Percentiles rank a stretch among this genome's conserved stretches.
Evolutionary conservation across 495 filamentous ascomycete species (phyloP).

Genomic region (Tuber calosporum): DNA sequence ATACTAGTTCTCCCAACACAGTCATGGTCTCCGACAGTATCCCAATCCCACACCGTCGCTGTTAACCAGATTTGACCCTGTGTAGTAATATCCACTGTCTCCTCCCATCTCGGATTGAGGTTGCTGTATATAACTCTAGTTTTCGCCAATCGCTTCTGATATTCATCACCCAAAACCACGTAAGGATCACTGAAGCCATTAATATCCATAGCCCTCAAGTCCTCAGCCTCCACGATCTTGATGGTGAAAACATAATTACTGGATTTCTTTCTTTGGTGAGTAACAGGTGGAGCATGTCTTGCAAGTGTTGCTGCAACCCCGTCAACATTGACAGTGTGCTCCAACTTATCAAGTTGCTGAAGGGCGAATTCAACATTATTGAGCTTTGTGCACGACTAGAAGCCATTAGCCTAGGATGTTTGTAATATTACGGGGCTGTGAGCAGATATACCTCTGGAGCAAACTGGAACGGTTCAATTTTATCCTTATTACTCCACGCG

Average conservation of each 20-base stretch:
- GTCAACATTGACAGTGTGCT: conserved; percentile 87
- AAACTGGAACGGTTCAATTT: conserved; percentile 96
- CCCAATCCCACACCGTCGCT: conserved; percentile 97
- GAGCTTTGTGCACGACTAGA: conserved; percentile 87
- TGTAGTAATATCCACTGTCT: conserved; percentile 91
- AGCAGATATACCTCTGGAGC: conserved; percentile 68
- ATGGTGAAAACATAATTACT: conserved; percentile 95
- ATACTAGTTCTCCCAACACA: conserved; percentile 90
- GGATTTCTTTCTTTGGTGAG: conserved; percentile 41
- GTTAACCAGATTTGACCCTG: conserved; percentile 87
- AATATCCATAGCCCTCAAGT: conserved; percentile 93
- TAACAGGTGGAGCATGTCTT: conserved; percentile 51
- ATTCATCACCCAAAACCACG: conserved; percentile 93
- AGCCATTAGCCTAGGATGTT: conserved; percentile 24
- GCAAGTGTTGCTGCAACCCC: conserved; percentile 76
- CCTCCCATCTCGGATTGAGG: conserved; percentile 95
- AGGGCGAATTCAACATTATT: conserved; percentile 96
- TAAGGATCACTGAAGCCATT: conserved; percentile 94
- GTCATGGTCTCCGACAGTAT: conserved; percentile 93
- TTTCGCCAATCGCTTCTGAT: conserved; percentile 93
- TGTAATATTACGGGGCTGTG: neutral
- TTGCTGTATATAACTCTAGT: conserved; percentile 86
- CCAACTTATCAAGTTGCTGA: conserved; percentile 79
- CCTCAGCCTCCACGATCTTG: conserved; percentile 98
- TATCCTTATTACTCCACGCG: conserved; percentile 88